Conservation (phyloP, 2,329 filamentous ascomycete genomes). For the Aspergillus sp. region DNA sequence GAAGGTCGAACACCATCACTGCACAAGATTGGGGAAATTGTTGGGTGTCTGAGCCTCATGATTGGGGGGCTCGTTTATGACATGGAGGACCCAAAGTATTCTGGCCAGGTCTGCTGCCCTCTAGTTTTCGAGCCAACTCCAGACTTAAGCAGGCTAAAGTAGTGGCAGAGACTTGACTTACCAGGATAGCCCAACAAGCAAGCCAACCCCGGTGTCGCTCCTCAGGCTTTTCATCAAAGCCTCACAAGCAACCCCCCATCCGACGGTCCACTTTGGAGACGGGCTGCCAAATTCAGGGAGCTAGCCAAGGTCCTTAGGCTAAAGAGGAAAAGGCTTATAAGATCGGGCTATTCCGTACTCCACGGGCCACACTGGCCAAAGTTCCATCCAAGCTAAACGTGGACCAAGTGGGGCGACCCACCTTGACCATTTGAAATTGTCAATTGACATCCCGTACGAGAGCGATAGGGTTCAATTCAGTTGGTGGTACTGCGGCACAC, state of each 20-base stretch:
- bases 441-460: background rate
- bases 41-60: background rate
- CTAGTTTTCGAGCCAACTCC: background rate
- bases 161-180: background rate
- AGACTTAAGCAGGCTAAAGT: background rate
- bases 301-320: background rate
- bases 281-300: background rate
- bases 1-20: background rate
- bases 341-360: background rate
- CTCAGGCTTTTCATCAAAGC: slow-evolving; percentile 9
- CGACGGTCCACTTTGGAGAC: background rate
- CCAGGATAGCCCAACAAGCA: background rate
- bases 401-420: slow-evolving; percentile 5
- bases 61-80: slow-evolving; percentile 3
- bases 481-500: background rate
- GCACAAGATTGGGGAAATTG: background rate
- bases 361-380: slow-evolving; percentile 8
- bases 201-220: background rate
- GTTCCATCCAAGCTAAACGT: background rate
- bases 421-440: background rate
- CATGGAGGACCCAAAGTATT: background rate
- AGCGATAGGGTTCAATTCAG: background rate
- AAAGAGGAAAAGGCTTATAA: slow-evolving; percentile 1
- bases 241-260: background rate
- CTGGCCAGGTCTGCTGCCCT: background rate